Base-by-base conservation (phyloP, 208 protist genomes). In the Leishmania guyanensis region DNA sequence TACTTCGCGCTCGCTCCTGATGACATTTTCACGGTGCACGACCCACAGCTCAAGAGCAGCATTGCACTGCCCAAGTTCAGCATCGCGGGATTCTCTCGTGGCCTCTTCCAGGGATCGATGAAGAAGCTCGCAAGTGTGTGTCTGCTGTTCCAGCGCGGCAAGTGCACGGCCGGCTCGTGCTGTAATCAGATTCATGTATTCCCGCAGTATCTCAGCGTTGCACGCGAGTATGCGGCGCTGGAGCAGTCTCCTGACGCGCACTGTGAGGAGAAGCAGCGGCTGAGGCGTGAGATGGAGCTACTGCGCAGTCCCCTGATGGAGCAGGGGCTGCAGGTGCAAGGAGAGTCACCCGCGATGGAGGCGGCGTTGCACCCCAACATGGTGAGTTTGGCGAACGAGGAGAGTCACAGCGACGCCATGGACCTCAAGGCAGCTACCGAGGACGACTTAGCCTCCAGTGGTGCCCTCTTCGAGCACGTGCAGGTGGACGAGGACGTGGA, bases 131-230 rank as follows among this genome's bases (percentile, higher is more conserved):
- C 93, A 16, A 94, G 91, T 81, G 87, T 96, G 17, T 97, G 94
- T 66, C 89, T 97, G 83, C 85, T 97, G 33, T 96, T 93, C 85
- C 94, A 96, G 86, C 86, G 89, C 33, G 87, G 86, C 75, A 91
- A 91, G 54, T 97, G 94, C 86, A 97, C 92, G 65, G 92, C 93
- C 5, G 87, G 83, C 60, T 72, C 86, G 68, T 94, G 93, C 84
- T 97, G 94, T 82, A 97, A 97, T 81, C 94, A 97, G 60, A 93
- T 96, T 75, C 94, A 97, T 88, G 92, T 97, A 36, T 66, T 82
- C 36, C 85, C 88, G 50, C 29, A 73, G 51, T 96, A 95, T 84
- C 85, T 96, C 50, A 78, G 80, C 77, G 56, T 87, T 17, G 72
- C 72, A 16, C 90, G 90, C 36, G 60, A 82, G 72, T 75, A 43